Evolutionary conservation across 2,329 filamentous ascomycete genomes (phyloP), one percentile per base, ranked within the genome.

Genomic region (Intubia oerlemansii): DNA sequence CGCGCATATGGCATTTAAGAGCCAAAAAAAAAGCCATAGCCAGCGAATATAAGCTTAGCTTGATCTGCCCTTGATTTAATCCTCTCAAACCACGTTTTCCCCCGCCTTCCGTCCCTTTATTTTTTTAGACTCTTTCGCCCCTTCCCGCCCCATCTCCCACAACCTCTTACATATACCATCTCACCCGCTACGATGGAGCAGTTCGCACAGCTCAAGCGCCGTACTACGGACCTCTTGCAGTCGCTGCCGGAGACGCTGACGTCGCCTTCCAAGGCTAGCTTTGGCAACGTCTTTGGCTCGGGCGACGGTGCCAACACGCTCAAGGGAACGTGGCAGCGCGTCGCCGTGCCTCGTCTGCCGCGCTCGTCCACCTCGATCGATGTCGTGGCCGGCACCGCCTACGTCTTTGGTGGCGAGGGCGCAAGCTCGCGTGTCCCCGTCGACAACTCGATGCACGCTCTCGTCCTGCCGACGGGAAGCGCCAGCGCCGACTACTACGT

Each of bases 351-450:
- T 4, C 38, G 54, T 1, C 57, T 82, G 7, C 66, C 67, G 22
- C 70, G 78, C 30, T 85, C 79, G 2, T 82, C 78, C 1, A 79
- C 88, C 43, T 62, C 66, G 4, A 46, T 82, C 39, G 62, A 77
- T 24, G 54, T 74, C 23, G 48, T 73, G 14, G 54, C 52, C 25
- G 52, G 59, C 10, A 57, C 53, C n/a, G 59, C 63, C 25, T 58
- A 57, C 41, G 40, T 90, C 41, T 90, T 82, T 43, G 80, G 81
- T 34, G 81, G 80, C 38, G 79, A 88, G 46, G 32, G 31, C 28
- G 49, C 71, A 32, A 28, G 25, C 15, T 59, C 67, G 2, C 57
- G 69, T 22, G 50, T 71, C 39, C 68, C 70, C 6, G 60, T 73
- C 32, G 76, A 82, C 50, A 79, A 80, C 43, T 58, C 69, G 39